Conservation (phyloP, 257 asterid genomes). For the Lycium ferocissimum region DNA sequence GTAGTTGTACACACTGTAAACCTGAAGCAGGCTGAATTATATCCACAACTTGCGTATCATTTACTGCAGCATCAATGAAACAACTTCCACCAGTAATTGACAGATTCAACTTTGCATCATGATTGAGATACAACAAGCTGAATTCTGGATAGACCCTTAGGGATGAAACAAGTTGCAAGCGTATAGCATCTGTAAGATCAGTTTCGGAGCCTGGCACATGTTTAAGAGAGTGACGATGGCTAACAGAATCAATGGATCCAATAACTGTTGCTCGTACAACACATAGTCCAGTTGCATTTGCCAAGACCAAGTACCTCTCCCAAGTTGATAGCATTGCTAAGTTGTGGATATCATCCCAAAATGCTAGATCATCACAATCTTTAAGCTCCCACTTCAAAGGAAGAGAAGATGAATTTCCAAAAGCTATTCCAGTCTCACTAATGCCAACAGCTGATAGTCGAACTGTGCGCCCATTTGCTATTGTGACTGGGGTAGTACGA, state of each 20-base stretch:
- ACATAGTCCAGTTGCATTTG: slow-evolving; percentile 78
- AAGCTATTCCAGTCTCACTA: slow-evolving; percentile 71
- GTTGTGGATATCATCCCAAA: slow-evolving; percentile 54
- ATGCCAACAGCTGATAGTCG: slow-evolving; percentile 83
- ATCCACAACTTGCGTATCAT: slow-evolving; percentile 65
- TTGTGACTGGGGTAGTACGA: slow-evolving; percentile 69
- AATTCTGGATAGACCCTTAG: slow-evolving; percentile 73
- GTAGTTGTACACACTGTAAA: slow-evolving; percentile 65
- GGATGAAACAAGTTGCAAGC: slow-evolving; percentile 81
- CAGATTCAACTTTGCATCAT: slow-evolving; percentile 73
- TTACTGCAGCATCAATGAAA: slow-evolving; percentile 61
- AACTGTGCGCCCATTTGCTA: slow-evolving; percentile 84
- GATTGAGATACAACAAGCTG: slow-evolving; percentile 71
- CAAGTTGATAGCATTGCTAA: slow-evolving; percentile 63
- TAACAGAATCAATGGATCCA: slow-evolving; percentile 51
- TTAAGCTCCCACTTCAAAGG: slow-evolving; percentile 69
- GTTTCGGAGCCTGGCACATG: slow-evolving; percentile 40
- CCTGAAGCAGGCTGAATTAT: slow-evolving; percentile 50
- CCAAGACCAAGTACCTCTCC: slow-evolving; percentile 82
- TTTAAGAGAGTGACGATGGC: slow-evolving; percentile 43
- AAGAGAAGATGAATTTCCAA: slow-evolving; percentile 89
- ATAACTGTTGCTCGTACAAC: slow-evolving; percentile 62
- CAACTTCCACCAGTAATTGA: slow-evolving; percentile 90
- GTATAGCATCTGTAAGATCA: slow-evolving; percentile 74
- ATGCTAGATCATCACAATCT: slow-evolving; percentile 72